A percentile compares a stretch with the other conserved stretches of the same genome.
Evolutionary conservation across 768 basidiomycete species (phyloP).

Genomic region (Trametes cubensis): DNA sequence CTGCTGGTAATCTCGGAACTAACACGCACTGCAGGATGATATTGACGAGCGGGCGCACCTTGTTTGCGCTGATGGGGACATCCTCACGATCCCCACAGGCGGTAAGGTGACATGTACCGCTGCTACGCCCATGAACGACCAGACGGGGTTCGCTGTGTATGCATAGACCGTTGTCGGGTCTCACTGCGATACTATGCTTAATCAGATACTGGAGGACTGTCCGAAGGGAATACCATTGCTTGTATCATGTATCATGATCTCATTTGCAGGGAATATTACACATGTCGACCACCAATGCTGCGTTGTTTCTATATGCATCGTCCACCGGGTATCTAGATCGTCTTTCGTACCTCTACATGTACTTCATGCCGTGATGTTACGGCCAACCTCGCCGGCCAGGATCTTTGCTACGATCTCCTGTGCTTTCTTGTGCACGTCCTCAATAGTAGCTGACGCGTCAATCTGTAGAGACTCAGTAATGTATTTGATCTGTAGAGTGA

Average conservation of each 20-base stretch:
- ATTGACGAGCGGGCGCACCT: slow-evolving; percentile 65
- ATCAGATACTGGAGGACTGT: no score
- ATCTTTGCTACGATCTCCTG: slow-evolving; percentile 55
- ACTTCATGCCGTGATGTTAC: slow-evolving; percentile 31
- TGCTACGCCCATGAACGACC: slow-evolving; percentile 37
- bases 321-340: slow-evolving; percentile 20
- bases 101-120: slow-evolving; percentile 59
- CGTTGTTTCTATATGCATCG: slow-evolving; percentile 10
- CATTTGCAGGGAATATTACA: slow-evolving; percentile 5
- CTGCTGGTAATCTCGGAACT: background rate
- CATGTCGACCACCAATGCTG: slow-evolving; percentile 8
- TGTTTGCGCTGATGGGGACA: slow-evolving; percentile 79
- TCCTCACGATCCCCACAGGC: slow-evolving; percentile 60
- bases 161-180: slow-evolving; percentile 10
- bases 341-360: background rate
- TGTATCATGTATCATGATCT: slow-evolving; percentile 1
- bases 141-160: slow-evolving; percentile 50
- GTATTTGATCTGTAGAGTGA: background rate
- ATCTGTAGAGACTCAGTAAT: slow-evolving; percentile 46
- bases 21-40: slow-evolving; percentile 48
- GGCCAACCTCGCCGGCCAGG: slow-evolving; percentile 37
- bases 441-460: slow-evolving; percentile 66
- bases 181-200: no score
- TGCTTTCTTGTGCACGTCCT: slow-evolving; percentile 70
- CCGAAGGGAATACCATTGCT: slow-evolving; percentile 30